Evolutionary conservation across 257 asterid genomes (phyloP), one percentile per base, ranked within the genome.

Genomic region (Coffea eugenioides): DNA sequence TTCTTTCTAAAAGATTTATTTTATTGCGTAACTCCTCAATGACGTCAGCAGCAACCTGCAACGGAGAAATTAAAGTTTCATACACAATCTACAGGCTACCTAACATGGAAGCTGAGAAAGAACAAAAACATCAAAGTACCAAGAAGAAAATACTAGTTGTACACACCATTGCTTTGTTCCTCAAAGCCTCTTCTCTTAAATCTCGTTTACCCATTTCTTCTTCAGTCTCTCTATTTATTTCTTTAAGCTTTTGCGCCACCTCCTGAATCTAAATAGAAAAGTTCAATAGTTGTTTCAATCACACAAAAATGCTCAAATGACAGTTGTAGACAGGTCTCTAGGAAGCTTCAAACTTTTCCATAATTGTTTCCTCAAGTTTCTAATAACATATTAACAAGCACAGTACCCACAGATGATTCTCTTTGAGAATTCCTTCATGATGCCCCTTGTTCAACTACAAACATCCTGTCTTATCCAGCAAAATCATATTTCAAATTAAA

Each of bases 41-140:
- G 62, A 88, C 85, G 11, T 74, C 89, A 57, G 91, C 75, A 79
- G 94, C 91, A n/a, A 82, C 92, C 95, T 88, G 69, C 80, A 82
- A 57, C 31, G 25, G 67, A 9, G 23, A 65, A 34, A 43, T 15
- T 6, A 23, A n/a, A 52, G 15, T n/a, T 77, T 52, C 64, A 71
- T 70, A 54, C 27, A 65, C 15, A 27, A 56, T 31, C 27, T 23
- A 68, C 51, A n/a, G 39, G 49, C 27, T 27, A 10, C 4, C 69
- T 21, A 16, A 2, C 11, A 57, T 20, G 25, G 51, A n/a, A 66
- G 51, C 12, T 62, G 4, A 36, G 36, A n/a, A 7, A 62, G 23
- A 49, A 23, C 67, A 43, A 41, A 73, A 10, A 34, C 68, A 3
- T n/a, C 39, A 27, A 43, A 8, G 79, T 14, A 52, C 2, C 3